phyloP scores from a whole-genome alignment of 73 alveolate species.

The Paramecium sonneborni region DNA sequence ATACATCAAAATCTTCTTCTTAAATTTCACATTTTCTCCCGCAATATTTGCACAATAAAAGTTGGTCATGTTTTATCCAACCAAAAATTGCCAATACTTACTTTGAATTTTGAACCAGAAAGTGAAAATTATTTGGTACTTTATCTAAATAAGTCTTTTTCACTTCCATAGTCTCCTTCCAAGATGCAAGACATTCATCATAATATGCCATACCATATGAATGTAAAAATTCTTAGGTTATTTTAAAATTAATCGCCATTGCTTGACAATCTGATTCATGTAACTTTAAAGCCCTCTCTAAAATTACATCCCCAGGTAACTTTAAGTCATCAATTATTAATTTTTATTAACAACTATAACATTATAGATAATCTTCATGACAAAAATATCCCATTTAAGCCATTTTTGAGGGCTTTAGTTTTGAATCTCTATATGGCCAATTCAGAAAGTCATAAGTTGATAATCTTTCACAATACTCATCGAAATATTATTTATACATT shows the following conservation, averaged over 20 bases:
- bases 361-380: neutral
- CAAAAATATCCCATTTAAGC: neutral
- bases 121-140: neutral
- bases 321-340: neutral
- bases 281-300: neutral
- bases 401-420: neutral
- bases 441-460: neutral
- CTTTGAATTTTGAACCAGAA: no score
- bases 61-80: neutral
- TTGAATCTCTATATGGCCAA: constrained; percentile 21
- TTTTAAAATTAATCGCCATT: neutral
- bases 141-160: neutral
- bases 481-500: constrained; percentile 4
- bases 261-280: neutral
- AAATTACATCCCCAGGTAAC: neutral
- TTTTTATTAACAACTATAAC: neutral
- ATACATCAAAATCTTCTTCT: constrained; percentile 25
- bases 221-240: constrained; percentile 10
- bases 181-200: constrained; percentile 9
- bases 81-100: constrained; percentile 41
- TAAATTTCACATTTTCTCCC: neutral
- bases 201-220: constrained; percentile 8
- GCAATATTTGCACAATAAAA: constrained; percentile 37
- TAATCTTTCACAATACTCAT: neutral
- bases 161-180: neutral